Conservation (phyloP, 257 asterid species). For the Penstemon barbatus region DNA sequence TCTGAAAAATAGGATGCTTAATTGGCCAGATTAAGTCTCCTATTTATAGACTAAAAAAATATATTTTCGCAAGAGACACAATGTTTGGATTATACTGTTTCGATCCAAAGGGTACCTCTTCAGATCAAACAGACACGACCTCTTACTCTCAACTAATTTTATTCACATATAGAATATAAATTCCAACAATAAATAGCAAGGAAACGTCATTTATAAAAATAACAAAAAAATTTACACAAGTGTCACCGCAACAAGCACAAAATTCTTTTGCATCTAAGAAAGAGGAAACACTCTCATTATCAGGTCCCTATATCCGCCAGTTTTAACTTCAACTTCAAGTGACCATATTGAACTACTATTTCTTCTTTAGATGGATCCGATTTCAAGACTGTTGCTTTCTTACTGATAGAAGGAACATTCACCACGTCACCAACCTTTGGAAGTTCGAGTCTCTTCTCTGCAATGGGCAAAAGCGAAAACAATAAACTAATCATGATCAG, state of each 20-base stretch:
- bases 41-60: too few relatives aligned
- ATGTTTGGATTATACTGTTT: too few relatives aligned
- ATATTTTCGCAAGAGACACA: too few relatives aligned
- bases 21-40: too few relatives aligned
- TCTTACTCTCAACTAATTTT: too few relatives aligned
- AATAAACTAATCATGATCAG: slow-evolving; percentile 1
- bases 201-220: not conserved
- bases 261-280: slow-evolving; percentile 19
- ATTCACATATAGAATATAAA: too few relatives aligned
- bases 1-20: too few relatives aligned
- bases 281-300: slow-evolving; percentile 30
- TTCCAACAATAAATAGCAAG: too few relatives aligned
- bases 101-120: too few relatives aligned
- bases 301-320: slow-evolving; percentile 49
- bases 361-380: slow-evolving; percentile 68
- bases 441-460: slow-evolving; percentile 44
- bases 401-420: slow-evolving; percentile 70
- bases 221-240: slow-evolving; percentile 8
- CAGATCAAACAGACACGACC: too few relatives aligned
- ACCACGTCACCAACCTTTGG: slow-evolving; percentile 85
- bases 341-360: slow-evolving; percentile 79
- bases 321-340: slow-evolving; percentile 76
- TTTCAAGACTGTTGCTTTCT: slow-evolving; percentile 63
- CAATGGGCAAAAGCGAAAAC: slow-evolving; percentile 24
- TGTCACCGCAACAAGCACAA: not conserved